Base-by-base conservation (phyloP, 306 rosid genomes). In the Quercus mongolica region DNA sequence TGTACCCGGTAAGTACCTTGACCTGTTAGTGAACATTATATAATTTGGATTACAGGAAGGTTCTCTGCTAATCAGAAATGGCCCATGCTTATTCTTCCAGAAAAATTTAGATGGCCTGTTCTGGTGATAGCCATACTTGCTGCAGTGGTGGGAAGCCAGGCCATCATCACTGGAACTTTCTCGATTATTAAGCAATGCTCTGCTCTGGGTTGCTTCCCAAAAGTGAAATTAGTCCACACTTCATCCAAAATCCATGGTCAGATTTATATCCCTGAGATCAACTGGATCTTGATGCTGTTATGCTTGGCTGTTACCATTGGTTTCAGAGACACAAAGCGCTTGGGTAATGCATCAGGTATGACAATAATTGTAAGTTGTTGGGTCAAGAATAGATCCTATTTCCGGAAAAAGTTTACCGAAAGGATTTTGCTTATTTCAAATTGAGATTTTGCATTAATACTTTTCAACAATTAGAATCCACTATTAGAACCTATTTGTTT, bases 71-170 rank as follows among this genome's bases (percentile, higher is more conserved):
- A 85, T 67, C 57, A 38, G 71, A 80, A 41, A 68, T 79, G 69
- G 68, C 79, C 38, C 58, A 8, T 73, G 41, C 75, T 69, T 78
- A 58, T 82, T 78, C 38, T 80, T 87, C 55, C 92, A 95, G 99
- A 87, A 74, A 85, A 88, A 33, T 52, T 95, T 76, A 89, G 96
- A 83, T 93, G 96, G 97, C 99, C 99, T 38, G 89, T 95, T 80
- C 93, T 95, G 41, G 87, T 91, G n/a, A 86, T 95, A 82, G 99
- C 97, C 62, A 81, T 95, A 78, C 95, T 95, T 64, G 97, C 97
- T 55, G 98, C 99, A 3, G 93, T 95, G 46, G 99, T 95, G 49
- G 99, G 96, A 75, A 95, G 99, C 87, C 99, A 95, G 79, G 98
- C 98, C 80, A 91, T 95, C 80, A 95, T 95, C 74, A 91, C 98